Conservation (phyloP, 352 stramenopile genomes). For the Thalassiosira livingstoniorum region DNA sequence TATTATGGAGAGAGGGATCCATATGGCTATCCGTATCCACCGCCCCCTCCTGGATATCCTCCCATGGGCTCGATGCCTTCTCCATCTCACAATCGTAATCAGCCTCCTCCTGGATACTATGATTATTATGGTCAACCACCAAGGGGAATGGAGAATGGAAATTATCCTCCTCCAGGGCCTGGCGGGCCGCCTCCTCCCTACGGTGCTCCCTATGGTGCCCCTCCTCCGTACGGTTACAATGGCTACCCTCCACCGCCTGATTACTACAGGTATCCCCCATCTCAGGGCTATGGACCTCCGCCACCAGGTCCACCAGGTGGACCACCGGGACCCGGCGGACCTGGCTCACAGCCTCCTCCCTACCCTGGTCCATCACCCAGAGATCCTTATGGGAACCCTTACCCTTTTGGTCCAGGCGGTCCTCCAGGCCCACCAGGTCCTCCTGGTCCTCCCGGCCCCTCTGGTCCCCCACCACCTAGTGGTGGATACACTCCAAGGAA, state of each 20-base stretch:
- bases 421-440: neutral
- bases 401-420: slow-evolving; percentile 1
- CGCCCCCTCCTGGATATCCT: neutral
- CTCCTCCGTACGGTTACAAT: slow-evolving; percentile 11
- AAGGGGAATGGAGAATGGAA: neutral
- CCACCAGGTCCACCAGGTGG: no score
- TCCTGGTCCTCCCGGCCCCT: neutral
- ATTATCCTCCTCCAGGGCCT: neutral
- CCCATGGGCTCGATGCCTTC: neutral
- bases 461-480: neutral
- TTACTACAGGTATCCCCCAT: slow-evolving; percentile 18
- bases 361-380: slow-evolving; percentile 1
- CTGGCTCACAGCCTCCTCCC: slow-evolving; percentile 14
- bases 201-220: neutral
- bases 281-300: neutral
- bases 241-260: slow-evolving; percentile 20
- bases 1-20: slow-evolving; percentile 4
- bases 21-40: neutral
- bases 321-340: no score
- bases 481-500: neutral
- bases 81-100: neutral
- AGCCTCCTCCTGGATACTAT: slow-evolving; percentile 25
- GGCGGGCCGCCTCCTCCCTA: neutral
- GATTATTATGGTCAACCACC: slow-evolving; percentile 24
- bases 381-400: neutral